Evolutionary conservation across 75 land plant genomes (phyloP), one percentile per base, ranked within the genome.

Genomic region (Pinus albicaulis): DNA sequence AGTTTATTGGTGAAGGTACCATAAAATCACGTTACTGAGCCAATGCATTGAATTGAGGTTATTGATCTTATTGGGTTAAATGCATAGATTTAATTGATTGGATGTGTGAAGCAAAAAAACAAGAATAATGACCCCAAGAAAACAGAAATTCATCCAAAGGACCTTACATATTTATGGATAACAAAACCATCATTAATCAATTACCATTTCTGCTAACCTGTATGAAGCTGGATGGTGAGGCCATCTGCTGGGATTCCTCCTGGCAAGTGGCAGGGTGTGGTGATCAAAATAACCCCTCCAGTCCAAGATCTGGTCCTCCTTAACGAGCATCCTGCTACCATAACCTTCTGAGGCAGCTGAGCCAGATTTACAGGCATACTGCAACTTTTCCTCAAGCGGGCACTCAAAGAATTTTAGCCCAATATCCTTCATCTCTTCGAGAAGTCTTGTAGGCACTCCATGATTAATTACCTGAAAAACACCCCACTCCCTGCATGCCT

Each of bases 231-330:
- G 88, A 53, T 82, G 76, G 56, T 78, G 57, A 11, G 99, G 99
- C 99, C 99, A 96, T 20, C 78, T 57, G 6, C 26, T n/a, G 3
- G 90, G 77, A 52, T 92, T 83, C 26, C 95, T 82, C 11, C 99
- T 80, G 6, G 92, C 76, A 3, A 85, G 76, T 2, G 99, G 99
- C 36, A 87, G 74, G 0, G 99, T 87, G 58, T 94, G 99, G 77
- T 94, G 99, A 73, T 96, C 89, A 48, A 92, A 86, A 77, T 94
- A 96, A 59, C 92, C 99, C 41, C 99, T 83, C 99, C 99, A 96
- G 68, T 96, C 99, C 70, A 96, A 79, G 25, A 94, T 81, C 64
- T 82, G 86, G n/a, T 85, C 83, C 0, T 85, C 85, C 52, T 71
- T 73, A 11, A 83, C 80, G 36, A 96, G 85, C 99, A 96, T 92